These are phyloP conservation scores for Penicillium canariense DNA, from an alignment of 495 filamentous ascomycete genomes.

Conservation along the genomic window DNA sequence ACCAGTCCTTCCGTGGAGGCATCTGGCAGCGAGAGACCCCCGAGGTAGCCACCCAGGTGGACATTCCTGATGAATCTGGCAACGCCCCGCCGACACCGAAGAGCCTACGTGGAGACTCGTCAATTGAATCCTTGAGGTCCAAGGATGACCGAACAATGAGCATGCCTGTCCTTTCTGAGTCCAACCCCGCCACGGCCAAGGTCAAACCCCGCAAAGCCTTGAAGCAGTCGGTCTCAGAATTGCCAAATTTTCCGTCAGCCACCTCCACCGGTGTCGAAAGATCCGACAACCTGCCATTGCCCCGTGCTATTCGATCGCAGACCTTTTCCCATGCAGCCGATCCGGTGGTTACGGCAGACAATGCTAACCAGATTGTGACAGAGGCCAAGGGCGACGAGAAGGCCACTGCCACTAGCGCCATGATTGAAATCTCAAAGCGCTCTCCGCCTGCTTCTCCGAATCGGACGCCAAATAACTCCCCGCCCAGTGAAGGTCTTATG, in stretches of 20 bases:
- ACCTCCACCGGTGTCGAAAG: constrained; percentile 45
- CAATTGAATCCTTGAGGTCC: constrained; percentile 33
- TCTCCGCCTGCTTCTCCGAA: constrained; percentile 58
- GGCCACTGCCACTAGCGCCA: constrained; percentile 56
- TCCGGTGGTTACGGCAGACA: constrained; percentile 62
- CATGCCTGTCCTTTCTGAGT: constrained; percentile 43
- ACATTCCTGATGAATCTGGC: constrained; percentile 56
- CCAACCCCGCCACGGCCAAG: constrained; percentile 22
- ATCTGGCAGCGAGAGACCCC: constrained; percentile 72
- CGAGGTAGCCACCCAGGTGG: constrained; percentile 45
- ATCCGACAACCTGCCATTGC: constrained; percentile 36
- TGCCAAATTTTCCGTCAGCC: constrained; percentile 24
- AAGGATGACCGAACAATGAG: constrained; percentile 62
- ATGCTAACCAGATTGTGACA: constrained; percentile 51
- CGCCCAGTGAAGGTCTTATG: constrained; percentile 37
- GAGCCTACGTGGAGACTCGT: constrained; percentile 32
- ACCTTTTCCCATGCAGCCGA: constrained; percentile 64
- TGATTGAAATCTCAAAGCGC: constrained; percentile 63
- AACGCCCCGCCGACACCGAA: constrained; percentile 44
- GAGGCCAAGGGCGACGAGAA: constrained; percentile 43
- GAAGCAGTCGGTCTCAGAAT: constrained; percentile 27
- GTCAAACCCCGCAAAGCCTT: constrained; percentile 36
- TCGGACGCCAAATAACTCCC: constrained; percentile 51
- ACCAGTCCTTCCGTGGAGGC: constrained; percentile 78
- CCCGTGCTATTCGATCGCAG: constrained; percentile 57